Conservation (phyloP, 2,329 filamentous ascomycete genomes). For the Fusarium sp. region DNA sequence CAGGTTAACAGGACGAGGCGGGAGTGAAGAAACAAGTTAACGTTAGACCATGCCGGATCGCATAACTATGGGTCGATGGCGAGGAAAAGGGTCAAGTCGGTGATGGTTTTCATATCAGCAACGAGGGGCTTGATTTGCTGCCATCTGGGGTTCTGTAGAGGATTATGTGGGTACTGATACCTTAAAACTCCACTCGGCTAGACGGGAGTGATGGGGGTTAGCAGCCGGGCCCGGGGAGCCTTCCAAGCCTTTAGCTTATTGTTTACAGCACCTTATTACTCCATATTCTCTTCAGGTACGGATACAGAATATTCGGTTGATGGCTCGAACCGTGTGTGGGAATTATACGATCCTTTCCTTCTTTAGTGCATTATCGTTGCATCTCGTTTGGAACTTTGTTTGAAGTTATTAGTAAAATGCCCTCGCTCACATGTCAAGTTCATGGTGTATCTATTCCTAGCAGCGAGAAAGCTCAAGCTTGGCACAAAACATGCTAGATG, state of each 20-base stretch:
- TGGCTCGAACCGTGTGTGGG: conserved; percentile 21
- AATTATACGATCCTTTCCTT: neutral
- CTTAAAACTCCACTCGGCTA: conserved; percentile 29
- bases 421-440: neutral
- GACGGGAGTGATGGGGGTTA: conserved; percentile 16
- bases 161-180: conserved; percentile 33
- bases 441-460: neutral
- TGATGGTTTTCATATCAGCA: conserved; percentile 45
- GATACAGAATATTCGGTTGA: conserved; percentile 4
- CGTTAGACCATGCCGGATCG: conserved; percentile 36
- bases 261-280: neutral
- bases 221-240: neutral
- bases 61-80: conserved; percentile 49
- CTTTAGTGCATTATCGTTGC: neutral
- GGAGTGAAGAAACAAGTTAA: conserved; percentile 15
- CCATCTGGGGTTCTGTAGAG: conserved; percentile 35
- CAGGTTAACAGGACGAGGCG: conserved; percentile 8
- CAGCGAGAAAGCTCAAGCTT: conserved; percentile 1
- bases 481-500: neutral
- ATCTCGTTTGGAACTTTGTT: neutral
- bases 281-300: conserved; percentile 4
- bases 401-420: neutral
- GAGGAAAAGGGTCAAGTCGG: conserved; percentile 42
- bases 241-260: conserved; percentile 15
- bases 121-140: conserved; percentile 47